These are phyloP conservation scores for Coelastrella sp. DNA, from an alignment of 139 green algal genomes.

Conservation along the genomic window DNA sequence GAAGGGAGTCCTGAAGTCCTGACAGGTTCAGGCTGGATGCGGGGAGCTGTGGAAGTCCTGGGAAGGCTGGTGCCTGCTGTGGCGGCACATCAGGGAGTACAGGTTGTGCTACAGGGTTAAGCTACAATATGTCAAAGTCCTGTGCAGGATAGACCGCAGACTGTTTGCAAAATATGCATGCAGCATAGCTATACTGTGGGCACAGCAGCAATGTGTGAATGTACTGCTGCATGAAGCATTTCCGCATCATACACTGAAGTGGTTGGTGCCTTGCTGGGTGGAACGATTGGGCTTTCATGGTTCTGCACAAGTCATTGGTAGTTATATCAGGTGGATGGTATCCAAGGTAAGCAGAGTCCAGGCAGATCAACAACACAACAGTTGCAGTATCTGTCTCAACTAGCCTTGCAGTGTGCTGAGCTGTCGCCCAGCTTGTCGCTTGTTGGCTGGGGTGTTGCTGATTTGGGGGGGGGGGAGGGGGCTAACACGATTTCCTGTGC, in stretches of 20 bases:
- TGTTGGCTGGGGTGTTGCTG: too few relatives aligned
- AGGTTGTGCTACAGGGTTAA: neutral
- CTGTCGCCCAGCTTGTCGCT: too few relatives aligned
- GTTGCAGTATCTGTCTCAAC: too few relatives aligned
- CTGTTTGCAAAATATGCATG: neutral
- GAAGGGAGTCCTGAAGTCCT: neutral
- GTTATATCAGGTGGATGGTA: neutral
- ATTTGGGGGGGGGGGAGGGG: too few relatives aligned
- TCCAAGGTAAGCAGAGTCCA: neutral
- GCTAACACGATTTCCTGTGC: too few relatives aligned
- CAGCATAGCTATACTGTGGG: neutral
- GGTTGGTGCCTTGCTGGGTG: neutral
- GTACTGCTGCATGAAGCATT: neutral
- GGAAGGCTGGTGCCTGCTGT: conserved; percentile 12
- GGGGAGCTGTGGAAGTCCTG: conserved; percentile 23
- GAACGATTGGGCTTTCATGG: neutral
- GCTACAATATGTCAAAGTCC: neutral
- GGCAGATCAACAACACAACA: too few relatives aligned
- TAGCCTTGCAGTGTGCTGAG: too few relatives aligned
- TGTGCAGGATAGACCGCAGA: neutral
- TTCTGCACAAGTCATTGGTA: neutral
- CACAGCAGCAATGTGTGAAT: neutral
- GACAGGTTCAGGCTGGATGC: neutral
- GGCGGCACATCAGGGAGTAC: neutral
- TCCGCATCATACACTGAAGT: neutral